Base-by-base conservation (phyloP, 2,329 filamentous ascomycete genomes). In the Sphaceloma murrayae region DNA sequence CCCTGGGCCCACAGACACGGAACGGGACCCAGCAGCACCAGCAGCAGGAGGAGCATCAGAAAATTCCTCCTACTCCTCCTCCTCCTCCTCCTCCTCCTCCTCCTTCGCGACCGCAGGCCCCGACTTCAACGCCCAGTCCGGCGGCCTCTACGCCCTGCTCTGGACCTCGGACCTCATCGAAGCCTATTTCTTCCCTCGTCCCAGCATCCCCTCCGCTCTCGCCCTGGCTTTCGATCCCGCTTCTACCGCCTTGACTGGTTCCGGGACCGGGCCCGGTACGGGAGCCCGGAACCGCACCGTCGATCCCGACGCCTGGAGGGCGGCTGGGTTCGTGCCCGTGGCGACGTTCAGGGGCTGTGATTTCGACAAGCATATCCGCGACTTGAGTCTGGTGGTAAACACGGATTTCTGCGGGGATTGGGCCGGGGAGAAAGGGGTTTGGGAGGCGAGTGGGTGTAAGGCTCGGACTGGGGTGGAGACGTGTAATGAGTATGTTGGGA, bases 321-420 rank as follows among this genome's bases (percentile, higher is more conserved):
- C 30, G 3, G 31, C 34, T 14, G 34, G 45, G 11, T 46, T 47
- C 9, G 65, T 60, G 1, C 84, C 88, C 0, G 59, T 73, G 1
- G 84, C 82, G 7, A 69, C 68, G 24, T 95, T 93, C 63, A 22
- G 13, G 1, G 70, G 68, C 46, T 95, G 89, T 63, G 67, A 88
- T 53, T 82, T 94, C 51, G 68, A 78, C 48, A 52, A 63, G 1
- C 73, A 80, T 61, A 93, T 95, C 67, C 67, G 67, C 48, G 63
- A 81, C 48, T 74, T 94, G 66, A 75, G 80, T 54, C 78, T 95
- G 51, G 75, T 89, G 51, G 80, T 91, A 62, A 78, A 89, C 64
- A 91, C 80, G 1, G 83, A 82, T 4, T 85, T 94, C 61, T 95
- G 88, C 62, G 88, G 88, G 14, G 76, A 82, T 57, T 94, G 87